Percentiles rank a stretch among this genome's conserved stretches.
These are phyloP conservation scores for Debaryomyces udenii DNA, from an alignment of 1,139 yeast species.

Conservation along the genomic window DNA sequence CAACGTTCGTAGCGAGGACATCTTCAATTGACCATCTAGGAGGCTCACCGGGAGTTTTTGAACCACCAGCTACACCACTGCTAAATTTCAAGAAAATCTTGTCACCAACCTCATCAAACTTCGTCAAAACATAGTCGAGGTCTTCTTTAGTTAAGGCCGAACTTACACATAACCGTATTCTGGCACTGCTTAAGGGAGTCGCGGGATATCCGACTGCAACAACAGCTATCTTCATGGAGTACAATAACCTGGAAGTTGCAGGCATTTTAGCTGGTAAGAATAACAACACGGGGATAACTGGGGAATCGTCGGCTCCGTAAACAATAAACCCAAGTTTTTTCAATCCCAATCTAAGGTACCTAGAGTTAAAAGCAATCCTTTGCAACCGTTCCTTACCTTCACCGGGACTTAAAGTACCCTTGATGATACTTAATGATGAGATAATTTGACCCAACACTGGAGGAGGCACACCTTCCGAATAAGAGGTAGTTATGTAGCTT, in stretches of 20 bases:
- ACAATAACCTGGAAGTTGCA: slow-evolving; percentile 80
- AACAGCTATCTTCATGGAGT: slow-evolving; percentile 81
- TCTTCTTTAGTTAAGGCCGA: slow-evolving; percentile 93
- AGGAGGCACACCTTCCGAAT: slow-evolving; percentile 87
- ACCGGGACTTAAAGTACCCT: slow-evolving; percentile 84
- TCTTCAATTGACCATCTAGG: slow-evolving; percentile 82
- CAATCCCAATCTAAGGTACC: slow-evolving; percentile 88
- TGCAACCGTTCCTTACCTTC: slow-evolving; percentile 91
- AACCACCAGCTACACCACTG: slow-evolving; percentile 76
- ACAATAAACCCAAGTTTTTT: slow-evolving; percentile 92
- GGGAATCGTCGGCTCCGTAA: slow-evolving; percentile 94
- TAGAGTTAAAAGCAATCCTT: slow-evolving; percentile 92
- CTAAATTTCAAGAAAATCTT: slow-evolving; percentile 73
- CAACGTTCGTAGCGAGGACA: slow-evolving; percentile 71
- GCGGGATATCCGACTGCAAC: slow-evolving; percentile 99
- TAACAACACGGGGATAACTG: slow-evolving; percentile 86
- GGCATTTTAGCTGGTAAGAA: slow-evolving; percentile 96
- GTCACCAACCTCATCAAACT: slow-evolving; percentile 81
- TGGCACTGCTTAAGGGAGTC: slow-evolving; percentile 85
- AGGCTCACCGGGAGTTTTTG: slow-evolving; percentile 53
- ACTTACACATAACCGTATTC: slow-evolving; percentile 92
- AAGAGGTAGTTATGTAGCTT: slow-evolving; percentile 70
- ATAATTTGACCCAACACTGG: slow-evolving; percentile 89
- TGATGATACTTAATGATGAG: slow-evolving; percentile 75
- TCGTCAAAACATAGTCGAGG: slow-evolving; percentile 75